Percentiles rank a stretch among this genome's conserved stretches.
Evolutionary conservation across 129 eudicot species (phyloP).

Genomic region (Flaveria bidentis): DNA sequence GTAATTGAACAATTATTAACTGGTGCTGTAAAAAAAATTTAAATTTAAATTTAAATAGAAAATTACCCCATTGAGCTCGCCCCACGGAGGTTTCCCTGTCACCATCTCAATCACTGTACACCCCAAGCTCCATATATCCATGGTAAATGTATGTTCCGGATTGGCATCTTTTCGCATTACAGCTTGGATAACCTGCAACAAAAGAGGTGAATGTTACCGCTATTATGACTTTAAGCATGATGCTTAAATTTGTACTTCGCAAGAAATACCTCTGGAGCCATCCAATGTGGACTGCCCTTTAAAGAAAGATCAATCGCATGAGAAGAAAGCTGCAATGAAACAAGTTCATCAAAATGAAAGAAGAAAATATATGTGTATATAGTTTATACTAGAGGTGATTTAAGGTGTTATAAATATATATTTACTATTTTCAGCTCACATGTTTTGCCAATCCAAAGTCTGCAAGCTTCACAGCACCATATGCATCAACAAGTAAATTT

Average conservation of each 20-base stretch:
- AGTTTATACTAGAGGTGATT: neutral
- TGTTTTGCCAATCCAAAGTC: constrained; percentile 98
- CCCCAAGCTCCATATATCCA: constrained; percentile 98
- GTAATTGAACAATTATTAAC: neutral
- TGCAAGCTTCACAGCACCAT: constrained; percentile 94
- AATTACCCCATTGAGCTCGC: constrained; percentile 59
- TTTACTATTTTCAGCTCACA: constrained; percentile 49
- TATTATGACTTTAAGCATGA: constrained; percentile 17
- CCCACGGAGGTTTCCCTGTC: constrained; percentile 95
- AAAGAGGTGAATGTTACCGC: neutral
- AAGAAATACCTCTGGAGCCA: constrained; percentile 92
- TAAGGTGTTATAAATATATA: constrained; percentile 16
- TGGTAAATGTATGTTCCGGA: constrained; percentile 69
- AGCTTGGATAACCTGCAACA: constrained; percentile 77
- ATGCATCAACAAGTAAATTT: constrained; percentile 87
- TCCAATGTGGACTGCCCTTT: constrained; percentile 96
- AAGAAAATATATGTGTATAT: neutral
- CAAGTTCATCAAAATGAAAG: neutral
- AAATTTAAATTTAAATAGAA: neutral
- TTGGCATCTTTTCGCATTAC: constrained; percentile 62
- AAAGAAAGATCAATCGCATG: constrained; percentile 61
- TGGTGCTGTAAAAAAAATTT: neutral
- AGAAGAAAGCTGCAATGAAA: constrained; percentile 56
- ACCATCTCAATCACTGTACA: constrained; percentile 94
- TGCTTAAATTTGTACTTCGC: constrained; percentile 2